Evolutionary conservation across 305 asterid species (phyloP).

Genomic region (Solanum hybrid): DNA sequence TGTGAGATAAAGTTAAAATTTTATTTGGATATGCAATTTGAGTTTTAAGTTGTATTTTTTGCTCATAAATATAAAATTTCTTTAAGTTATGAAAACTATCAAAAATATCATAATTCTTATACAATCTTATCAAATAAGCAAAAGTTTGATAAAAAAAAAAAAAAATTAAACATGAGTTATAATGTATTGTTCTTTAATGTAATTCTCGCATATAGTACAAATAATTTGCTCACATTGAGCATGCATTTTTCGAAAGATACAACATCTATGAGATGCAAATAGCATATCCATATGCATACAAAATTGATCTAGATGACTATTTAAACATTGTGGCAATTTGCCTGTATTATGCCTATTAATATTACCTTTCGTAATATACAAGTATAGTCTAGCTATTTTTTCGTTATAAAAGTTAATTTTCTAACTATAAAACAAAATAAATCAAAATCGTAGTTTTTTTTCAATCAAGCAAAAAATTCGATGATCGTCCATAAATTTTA

Average conservation of each 20-base stretch:
- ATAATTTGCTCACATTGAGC: background rate
- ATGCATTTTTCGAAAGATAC: background rate
- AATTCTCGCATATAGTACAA: background rate
- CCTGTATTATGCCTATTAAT: background rate
- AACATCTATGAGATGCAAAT: background rate
- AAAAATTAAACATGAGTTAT: too few species aligned
- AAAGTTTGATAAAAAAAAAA: background rate
- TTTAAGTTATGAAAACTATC: background rate
- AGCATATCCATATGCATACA: background rate
- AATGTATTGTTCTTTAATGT: too few species aligned
- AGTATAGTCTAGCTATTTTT: background rate
- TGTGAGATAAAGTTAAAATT: background rate
- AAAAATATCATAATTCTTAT: too few species aligned
- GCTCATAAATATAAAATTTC: background rate
- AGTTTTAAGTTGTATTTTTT: background rate
- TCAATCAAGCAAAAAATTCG: background rate
- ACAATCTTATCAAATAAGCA: background rate
- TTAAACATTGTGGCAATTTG: background rate
- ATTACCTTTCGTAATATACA: background rate
- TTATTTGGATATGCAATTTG: background rate
- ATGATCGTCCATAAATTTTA: background rate
- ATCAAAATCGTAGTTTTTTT: background rate
- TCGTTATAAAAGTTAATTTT: background rate
- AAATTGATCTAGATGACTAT: background rate
- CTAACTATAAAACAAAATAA: background rate